Evolutionary conservation across 352 stramenopile genomes (phyloP), one percentile per base, ranked within the genome.

Genomic region (Globisporangium abappressorium): DNA sequence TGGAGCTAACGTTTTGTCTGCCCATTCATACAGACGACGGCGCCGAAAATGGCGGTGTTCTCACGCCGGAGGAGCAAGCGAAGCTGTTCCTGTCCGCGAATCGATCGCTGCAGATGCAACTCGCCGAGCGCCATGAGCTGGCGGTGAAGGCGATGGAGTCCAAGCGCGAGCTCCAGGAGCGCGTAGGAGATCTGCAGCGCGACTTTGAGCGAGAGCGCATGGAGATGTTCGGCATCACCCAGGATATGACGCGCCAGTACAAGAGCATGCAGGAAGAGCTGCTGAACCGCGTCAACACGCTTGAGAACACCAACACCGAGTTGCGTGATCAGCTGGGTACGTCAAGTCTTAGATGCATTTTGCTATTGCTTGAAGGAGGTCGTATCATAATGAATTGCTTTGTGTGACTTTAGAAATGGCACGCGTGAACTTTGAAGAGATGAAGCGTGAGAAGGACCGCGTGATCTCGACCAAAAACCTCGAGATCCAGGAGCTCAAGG

Each of bases 231-330:
- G 95, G 96, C 22, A 98, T 99, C 63, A 98, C 90, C 41, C 81
- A 93, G 59, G 93, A 98, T 71, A 98, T 98, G 94, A 98, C 95
- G 57, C 82, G 96, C 9, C 95, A 98, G 81, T 98, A 98, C 80
- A 98, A 98, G 77, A 96, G 91, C 65, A 98, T 99, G 94, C 93
- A 98, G 69, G 91, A 97, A 56, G 88, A 97, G 66, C 75, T 97
- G 33, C 76, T 97, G 5, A 93, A 96, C 51, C 85, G 91, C 18
- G 84, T 95, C 68, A 93, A 92, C 66, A 78, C 76, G 34, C 79
- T 98, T 28, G 94, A 98, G 71, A 95, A 95, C 62, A 90, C 89
- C 54, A 98, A 98, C 75, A 86, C 93, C 36, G 90, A 97, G 59
- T 77, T 98, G 8, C 89, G 92, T 9, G 95, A 98, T 71, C 88